Evolutionary conservation across 768 basidiomycete genomes (phyloP), one percentile per base, ranked within the genome.

Genomic region (Tremella mesenterica): DNA sequence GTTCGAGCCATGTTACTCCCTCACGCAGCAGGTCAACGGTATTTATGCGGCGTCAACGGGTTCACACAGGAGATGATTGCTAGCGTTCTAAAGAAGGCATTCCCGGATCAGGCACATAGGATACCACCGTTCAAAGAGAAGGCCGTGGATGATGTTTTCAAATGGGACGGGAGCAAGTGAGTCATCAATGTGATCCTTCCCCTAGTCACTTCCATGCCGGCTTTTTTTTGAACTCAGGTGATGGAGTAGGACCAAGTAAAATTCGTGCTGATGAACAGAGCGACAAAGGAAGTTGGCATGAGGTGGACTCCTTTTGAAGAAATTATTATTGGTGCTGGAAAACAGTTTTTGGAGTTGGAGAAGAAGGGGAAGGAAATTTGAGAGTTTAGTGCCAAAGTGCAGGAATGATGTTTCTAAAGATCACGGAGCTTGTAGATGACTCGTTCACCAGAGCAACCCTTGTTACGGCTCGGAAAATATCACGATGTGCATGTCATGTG

Each of bases 11-110:
- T 54, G 18, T 26, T 54, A 21, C 44, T 54, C 12, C 53, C 52
- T 2, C 44, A 50, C 33, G 57, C 57, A 4, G 57, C 23, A 5
- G 57, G 57, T 1, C 45, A 54, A 33, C 27, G 57, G 20, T 50
- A 18, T 23, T 23, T 41, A n/a, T 8, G n/a, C 14, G 38, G 38
- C 38, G 38, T n/a, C 4, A 18, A 41, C 23, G 38, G 38, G n/a
- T 23, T 18, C 38, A 41, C 38, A 5, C 38, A n/a, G n/a, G 38
- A 23, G 4, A n/a, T 41, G 4, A 23, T 41, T 23, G 38, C 38
- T 41, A 18, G n/a, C n/a, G n/a, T n/a, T n/a, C 23, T 41, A 23
- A n/a, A 23, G n/a, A 41, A 41, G 38, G 38, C n/a, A 8, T 18
- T 41, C 38, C 38, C 38, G 8, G 38, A 41, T n/a, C n/a, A n/a